phyloP scores from a whole-genome alignment of 352 stramenopile species.

The Globisporangium spinosum region DNA sequence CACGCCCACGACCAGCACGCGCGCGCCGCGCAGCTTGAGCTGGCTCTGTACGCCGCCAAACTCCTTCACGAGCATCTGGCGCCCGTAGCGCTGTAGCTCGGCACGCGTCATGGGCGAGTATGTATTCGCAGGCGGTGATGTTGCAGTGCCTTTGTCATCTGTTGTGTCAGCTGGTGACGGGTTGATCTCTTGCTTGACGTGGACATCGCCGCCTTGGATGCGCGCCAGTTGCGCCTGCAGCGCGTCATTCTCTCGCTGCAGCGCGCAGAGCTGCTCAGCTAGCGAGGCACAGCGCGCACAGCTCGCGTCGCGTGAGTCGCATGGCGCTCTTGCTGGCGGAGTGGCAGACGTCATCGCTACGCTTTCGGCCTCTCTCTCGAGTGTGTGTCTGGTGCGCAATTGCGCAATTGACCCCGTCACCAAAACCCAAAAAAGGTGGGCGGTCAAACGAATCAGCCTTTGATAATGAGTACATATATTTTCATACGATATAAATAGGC shows the following conservation, averaged over 20 bases:
- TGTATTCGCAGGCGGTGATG: not conserved
- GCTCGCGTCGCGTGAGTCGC: not conserved
- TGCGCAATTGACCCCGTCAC: not conserved
- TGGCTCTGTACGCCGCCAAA: slow-evolving; percentile 88
- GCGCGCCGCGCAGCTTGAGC: slow-evolving; percentile 62
- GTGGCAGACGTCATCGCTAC: not conserved
- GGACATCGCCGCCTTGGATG: not conserved
- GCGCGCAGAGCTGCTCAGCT: not conserved
- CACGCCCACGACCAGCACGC: slow-evolving; percentile 91
- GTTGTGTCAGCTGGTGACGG: not conserved
- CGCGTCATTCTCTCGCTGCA: slow-evolving; percentile 18
- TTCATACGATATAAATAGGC: not conserved
- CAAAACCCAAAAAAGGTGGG: too few species aligned
- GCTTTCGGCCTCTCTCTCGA: too few species aligned
- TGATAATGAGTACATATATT: not conserved
- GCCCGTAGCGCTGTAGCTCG: slow-evolving; percentile 88
- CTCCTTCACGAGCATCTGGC: slow-evolving; percentile 93
- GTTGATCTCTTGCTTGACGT: not conserved
- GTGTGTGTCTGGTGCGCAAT: not conserved
- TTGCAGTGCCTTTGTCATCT: not conserved
- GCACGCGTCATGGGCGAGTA: slow-evolving; percentile 44
- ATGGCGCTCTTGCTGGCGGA: not conserved
- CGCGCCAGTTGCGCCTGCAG: slow-evolving; percentile 15
- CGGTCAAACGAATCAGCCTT: not conserved
- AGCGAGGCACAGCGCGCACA: slow-evolving; percentile 46